Conservation (phyloP, 495 filamentous ascomycete genomes). For the Penicillium desertorum region DNA sequence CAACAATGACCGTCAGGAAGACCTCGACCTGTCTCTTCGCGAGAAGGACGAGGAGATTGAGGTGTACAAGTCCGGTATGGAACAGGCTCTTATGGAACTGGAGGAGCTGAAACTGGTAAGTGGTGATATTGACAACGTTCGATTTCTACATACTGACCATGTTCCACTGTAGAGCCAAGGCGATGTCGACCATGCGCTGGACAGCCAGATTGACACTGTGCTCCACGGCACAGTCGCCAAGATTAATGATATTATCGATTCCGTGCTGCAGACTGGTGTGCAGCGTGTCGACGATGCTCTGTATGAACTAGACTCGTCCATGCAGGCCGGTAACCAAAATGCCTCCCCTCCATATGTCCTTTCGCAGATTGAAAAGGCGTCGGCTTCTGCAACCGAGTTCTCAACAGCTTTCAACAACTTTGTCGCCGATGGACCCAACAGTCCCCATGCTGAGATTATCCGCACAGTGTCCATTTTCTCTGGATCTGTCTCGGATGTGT, state of each 20-base stretch:
- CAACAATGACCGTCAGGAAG: conserved; percentile 75
- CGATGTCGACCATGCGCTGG: conserved; percentile 76
- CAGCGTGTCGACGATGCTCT: conserved; percentile 94
- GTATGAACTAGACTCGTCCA: conserved; percentile 94
- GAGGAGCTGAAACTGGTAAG: conserved; percentile 70
- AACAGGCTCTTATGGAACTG: conserved; percentile 86
- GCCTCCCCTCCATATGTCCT: conserved; percentile 94
- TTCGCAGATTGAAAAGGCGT: conserved; percentile 95
- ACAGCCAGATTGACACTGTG: conserved; percentile 86
- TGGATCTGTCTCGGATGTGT: conserved; percentile 87
- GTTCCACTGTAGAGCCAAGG: conserved; percentile 53
- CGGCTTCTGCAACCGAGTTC: conserved; percentile 91
- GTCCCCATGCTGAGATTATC: conserved; percentile 86
- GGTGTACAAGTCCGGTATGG: conserved; percentile 95
- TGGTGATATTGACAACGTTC: background rate
- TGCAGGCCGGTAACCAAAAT: conserved; percentile 98
- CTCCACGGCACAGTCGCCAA: conserved; percentile 82
- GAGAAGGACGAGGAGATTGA: conserved; percentile 98
- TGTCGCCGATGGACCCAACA: conserved; percentile 94
- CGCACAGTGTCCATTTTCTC: conserved; percentile 88
- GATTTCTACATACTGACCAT: background rate
- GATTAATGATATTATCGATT: conserved; percentile 97
- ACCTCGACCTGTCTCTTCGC: conserved; percentile 76
- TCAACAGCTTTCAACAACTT: conserved; percentile 97
- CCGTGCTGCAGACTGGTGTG: conserved; percentile 89